Percentiles rank a stretch among this genome's conserved stretches.
Evolutionary conservation across 768 basidiomycete species (phyloP).

Genomic region (Russula vinacea): DNA sequence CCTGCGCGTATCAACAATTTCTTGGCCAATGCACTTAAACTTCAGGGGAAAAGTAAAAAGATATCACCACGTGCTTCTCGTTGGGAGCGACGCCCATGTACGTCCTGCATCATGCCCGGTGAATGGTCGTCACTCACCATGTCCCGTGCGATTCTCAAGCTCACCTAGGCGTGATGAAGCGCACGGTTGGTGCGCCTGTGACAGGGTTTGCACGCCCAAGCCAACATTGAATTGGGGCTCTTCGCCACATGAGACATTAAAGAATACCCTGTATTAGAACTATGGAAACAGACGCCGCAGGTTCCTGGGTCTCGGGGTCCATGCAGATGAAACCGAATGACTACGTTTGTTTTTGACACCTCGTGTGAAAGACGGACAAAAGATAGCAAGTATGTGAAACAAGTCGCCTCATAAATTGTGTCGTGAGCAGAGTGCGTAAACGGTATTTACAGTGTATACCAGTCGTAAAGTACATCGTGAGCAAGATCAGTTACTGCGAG

Average conservation of each 20-base stretch:
- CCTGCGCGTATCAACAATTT: conserved; percentile 25
- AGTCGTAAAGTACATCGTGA: conserved; percentile 27
- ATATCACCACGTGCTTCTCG: conserved; percentile 3
- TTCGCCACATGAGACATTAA: background rate
- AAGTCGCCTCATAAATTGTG: conserved; percentile 5
- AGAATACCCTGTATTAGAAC: background rate
- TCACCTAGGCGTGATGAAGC: conserved; percentile 26
- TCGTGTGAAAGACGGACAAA: background rate
- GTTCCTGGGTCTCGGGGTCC: background rate
- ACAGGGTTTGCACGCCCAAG: conserved; percentile 21
- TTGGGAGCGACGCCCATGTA: conserved; percentile 30
- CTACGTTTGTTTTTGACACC: background rate
- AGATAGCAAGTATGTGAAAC: background rate
- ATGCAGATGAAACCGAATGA: background rate
- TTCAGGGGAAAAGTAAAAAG: conserved; percentile 6
- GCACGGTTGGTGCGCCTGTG: conserved; percentile 19
- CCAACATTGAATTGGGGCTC: background rate
- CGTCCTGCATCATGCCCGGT: conserved; percentile 4
- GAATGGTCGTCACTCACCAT: conserved; percentile 2
- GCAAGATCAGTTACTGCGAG: conserved; percentile 14
- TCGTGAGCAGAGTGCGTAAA: conserved; percentile 19
- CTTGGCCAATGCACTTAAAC: conserved; percentile 13
- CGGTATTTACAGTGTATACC: conserved; percentile 6
- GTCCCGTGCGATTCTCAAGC: conserved; percentile 1
- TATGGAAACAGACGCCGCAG: background rate